Base-by-base conservation (phyloP, 164 flowering plant genomes). In the Magnolia changhungtana region DNA sequence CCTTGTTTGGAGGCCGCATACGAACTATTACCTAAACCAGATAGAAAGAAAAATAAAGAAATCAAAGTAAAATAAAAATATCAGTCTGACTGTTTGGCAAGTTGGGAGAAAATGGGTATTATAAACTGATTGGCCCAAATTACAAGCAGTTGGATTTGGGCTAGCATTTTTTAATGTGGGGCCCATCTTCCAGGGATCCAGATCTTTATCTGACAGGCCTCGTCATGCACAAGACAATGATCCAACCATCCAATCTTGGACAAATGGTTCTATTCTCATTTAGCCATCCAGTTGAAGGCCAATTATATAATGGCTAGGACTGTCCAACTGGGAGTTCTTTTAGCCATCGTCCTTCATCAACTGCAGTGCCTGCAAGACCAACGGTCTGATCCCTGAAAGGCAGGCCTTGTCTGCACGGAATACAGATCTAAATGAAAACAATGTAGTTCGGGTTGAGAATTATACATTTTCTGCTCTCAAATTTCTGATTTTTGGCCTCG, bases 1-100 rank as follows among this genome's bases (percentile, higher is more conserved):
- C 92, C 77, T 84, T 87, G 76, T 79, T 86, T 31, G 78, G 82
- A 14, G 97, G 99, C 75, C 97, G 77, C 95, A 94, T 89, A 65
- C 99, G 84, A 50, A 96, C 92, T 69, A 96, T 77, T 14, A 96
- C 97, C 98, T 93, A 63, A 66, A 37, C 61, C 61, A 68, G 19
- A 68, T 29, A 11, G n/a, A 8, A 16, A 6, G 50, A 29, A 3
- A 70, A 50, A 8, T 5, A 69, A 52, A 50, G 9, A 77, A 65
- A 58, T 18, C 55, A 75, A 23, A 45, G 70, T 51, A 63, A 58
- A 4, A n/a, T 51, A n/a, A 23, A 23, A 3, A 27, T 59, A n/a
- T n/a, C 50, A 31, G n/a, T 29, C 50, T 4, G 45, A 37, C 45
- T 37, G 45, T 37, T 37, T 37, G 45, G 45, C 45, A 37, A 5